These are phyloP conservation scores for Xenosphaeropsis pyriputrescens DNA, from an alignment of 2,329 filamentous ascomycete species.

Conservation along the genomic window DNA sequence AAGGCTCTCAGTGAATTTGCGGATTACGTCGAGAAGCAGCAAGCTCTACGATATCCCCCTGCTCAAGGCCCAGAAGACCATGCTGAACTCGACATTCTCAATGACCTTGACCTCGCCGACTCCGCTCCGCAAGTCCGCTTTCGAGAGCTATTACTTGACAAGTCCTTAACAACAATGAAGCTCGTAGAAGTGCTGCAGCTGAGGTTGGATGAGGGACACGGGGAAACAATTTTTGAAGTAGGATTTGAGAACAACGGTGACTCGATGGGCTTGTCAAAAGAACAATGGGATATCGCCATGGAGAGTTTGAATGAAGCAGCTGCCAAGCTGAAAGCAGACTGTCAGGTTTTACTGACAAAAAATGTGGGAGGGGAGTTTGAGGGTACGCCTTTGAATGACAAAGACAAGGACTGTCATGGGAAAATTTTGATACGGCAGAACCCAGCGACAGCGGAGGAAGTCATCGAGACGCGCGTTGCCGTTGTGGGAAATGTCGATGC, in stretches of 20 bases:
- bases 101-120: constrained; percentile 62
- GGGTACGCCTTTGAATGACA: constrained; percentile 45
- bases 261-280: constrained; percentile 58
- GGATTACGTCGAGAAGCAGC: constrained; percentile 93
- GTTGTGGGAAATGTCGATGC: constrained; percentile 97
- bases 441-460: constrained; percentile 63
- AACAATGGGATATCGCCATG: constrained; percentile 64
- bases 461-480: constrained; percentile 91
- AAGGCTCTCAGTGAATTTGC: constrained; percentile 86
- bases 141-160: constrained; percentile 59
- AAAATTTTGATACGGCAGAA: constrained; percentile 72
- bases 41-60: constrained; percentile 52
- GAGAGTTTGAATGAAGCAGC: constrained; percentile 51
- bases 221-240: constrained; percentile 82
- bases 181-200: constrained; percentile 51
- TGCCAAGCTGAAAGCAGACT: constrained; percentile 53
- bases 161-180: constrained; percentile 23
- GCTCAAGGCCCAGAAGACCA: constrained; percentile 42
- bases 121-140: constrained; percentile 50
- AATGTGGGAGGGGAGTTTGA: constrained; percentile 73
- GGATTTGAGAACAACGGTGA: constrained; percentile 85
- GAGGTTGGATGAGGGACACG: constrained; percentile 68
- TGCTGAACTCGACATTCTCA: constrained; percentile 81
- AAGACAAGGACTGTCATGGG: constrained; percentile 64
- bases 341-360: constrained; percentile 72